Evolutionary conservation across 257 asterid genomes (phyloP), one percentile per base, ranked within the genome.

Genomic region (Penstemon eatonii): DNA sequence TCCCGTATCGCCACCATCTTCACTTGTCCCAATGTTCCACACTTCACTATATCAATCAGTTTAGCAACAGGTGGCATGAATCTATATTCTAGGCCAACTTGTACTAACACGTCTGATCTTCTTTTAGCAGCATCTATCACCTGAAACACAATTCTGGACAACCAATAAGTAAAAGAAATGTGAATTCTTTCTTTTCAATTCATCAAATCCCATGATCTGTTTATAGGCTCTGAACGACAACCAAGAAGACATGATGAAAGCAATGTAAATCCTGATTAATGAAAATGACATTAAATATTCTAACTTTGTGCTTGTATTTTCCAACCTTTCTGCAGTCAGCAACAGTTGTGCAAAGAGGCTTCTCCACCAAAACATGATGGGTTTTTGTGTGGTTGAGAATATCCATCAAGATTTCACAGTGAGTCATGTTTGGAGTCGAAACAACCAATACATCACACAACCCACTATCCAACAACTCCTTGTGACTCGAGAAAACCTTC

Each of bases 1-100:
- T 93, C 99, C 43, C 97, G 84, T 63, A 93, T 90, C 49, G 92
- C 79, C 68, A 90, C 97, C 98, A 93, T 93, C 84, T 84, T 90
- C 62, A 90, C 80, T 56, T 72, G 77, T 44, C 99, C 99, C 70
- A 93, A 47, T 56, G 37, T 66, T 71, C 97, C 96, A 65, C 75
- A 82, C 58, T 84, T 87, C 25, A 90, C 96, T 44, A 93, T 59
- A 44, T 90, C 94, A 46, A 88, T 88, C 71, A 93, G 84, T 73
- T 90, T 90, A 18, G 96, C 95, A 61, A 93, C 95, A 7, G 97
- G 95, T 33, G 99, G 97, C 96, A 93, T 93, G 83, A 88, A 93
- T 76, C 99, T 84, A 68, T 93, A 93, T 76, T 93, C 99, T 36
- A 93, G 82, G 42, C 99, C 99, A 47, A 93, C 99, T 80, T 90